Evolutionary conservation across 257 asterid species (phyloP).

Genomic region (Linderniella brevidens): DNA sequence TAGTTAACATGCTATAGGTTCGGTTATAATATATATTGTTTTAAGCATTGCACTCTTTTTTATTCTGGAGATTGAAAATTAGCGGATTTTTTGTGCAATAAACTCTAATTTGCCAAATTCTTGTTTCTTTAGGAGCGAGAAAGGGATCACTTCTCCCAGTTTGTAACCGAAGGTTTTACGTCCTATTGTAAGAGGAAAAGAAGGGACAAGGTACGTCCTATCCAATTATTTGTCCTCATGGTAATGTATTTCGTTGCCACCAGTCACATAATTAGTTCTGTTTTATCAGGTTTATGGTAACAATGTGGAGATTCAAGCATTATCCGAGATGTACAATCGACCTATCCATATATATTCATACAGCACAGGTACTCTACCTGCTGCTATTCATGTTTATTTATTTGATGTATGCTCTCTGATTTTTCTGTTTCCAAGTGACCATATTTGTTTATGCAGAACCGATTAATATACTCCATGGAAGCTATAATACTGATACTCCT

Average conservation of each 20-base stretch:
- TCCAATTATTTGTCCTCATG: neutral
- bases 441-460: slow-evolving; percentile 45
- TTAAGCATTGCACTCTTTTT: too few relatives aligned
- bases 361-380: slow-evolving; percentile 55
- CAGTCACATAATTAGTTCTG: neutral
- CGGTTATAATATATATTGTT: too few relatives aligned
- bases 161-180: slow-evolving; percentile 90
- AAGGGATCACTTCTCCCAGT: slow-evolving; percentile 94
- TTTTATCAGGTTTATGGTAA: slow-evolving; percentile 73
- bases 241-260: neutral
- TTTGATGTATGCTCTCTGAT: slow-evolving; percentile 7
- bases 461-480: slow-evolving; percentile 85
- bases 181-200: slow-evolving; percentile 97
- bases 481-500: slow-evolving; percentile 74
- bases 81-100: neutral
- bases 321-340: slow-evolving; percentile 93
- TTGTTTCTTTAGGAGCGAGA: slow-evolving; percentile 84
- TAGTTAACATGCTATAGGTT: too few relatives aligned
- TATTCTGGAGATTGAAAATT: neutral
- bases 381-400: slow-evolving; percentile 5
- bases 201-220: slow-evolving; percentile 59
- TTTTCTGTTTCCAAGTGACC: slow-evolving; percentile 8
- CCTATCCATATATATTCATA: slow-evolving; percentile 93
- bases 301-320: slow-evolving; percentile 88
- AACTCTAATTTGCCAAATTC: slow-evolving; percentile 1